Base-by-base conservation (phyloP, 2,329 filamentous ascomycete species). In the Cordyceps cicadae region DNA sequence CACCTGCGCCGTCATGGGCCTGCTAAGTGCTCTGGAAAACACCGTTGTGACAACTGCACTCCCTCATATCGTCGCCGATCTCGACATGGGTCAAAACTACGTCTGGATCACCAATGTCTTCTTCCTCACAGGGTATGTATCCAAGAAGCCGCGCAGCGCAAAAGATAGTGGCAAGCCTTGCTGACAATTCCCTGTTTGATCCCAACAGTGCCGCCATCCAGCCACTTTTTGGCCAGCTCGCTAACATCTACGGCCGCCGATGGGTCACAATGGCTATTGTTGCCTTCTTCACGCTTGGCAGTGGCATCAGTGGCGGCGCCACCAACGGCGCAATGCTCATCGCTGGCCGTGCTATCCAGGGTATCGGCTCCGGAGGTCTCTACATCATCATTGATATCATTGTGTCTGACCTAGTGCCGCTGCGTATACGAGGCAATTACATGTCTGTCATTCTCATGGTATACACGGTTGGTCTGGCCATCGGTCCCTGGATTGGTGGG, bases 391-490 rank as follows among this genome's bases (percentile, higher is more conserved):
- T 65, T 76, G 49, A 63, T 12, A 19, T 65, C 26, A 59, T 66
- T n/a, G 24, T 67, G 2, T 61, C 71, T 34, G 80, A 82, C 61
- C 66, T 82, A 1, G 73, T 81, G 0, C 77, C 79, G 1, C 66
- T 82, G 5, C 68, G 74, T 2, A 68, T 79, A 62, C 67, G 79
- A 53, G 73, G 74, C 1, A 71, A 71, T 4, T 79, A 73, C 54
- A 67, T 73, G 29, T 68, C 64, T 1, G 64, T 72, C 4, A 62
- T 74, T 3, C 57, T 71, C n/a, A 57, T 66, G n/a, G 62, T 70
- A 1, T 68, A 66, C 60, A 65, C 66, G 4, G 52, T 75, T 7
- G 75, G 72, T 0, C 67, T 66, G 9, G 64, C 65, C 0, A 53
- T 70, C 5, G 73, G 67, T 0, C 67, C 70, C 1, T 65, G 73